These are phyloP conservation scores for Pezicula radicicola DNA, from an alignment of 2,329 filamentous ascomycete species.

Conservation along the genomic window DNA sequence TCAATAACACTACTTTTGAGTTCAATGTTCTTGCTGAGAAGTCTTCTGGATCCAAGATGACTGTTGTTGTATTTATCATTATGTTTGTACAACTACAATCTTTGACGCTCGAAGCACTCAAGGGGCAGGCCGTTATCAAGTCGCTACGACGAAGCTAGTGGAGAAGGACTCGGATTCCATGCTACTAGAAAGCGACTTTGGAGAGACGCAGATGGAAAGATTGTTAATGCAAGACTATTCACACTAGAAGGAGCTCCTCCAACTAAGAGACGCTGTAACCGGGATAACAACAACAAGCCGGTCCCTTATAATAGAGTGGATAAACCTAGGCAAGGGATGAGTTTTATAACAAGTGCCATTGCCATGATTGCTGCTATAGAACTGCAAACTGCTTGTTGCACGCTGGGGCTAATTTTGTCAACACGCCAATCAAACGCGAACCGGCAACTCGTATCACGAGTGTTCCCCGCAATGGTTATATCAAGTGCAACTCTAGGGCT, in stretches of 20 bases:
- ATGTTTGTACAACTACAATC: conserved; percentile 97
- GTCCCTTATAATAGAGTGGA: too few species aligned
- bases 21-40: not conserved
- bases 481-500: too few species aligned
- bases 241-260: conserved; percentile 16
- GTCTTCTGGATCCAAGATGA: conserved; percentile 78
- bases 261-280: conserved; percentile 10
- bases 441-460: too few species aligned
- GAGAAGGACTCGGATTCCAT: conserved; percentile 40
- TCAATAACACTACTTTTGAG: conserved; percentile 19
- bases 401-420: too few species aligned
- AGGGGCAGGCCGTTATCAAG: conserved; percentile 97
- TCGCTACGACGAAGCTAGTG: conserved; percentile 62
- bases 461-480: too few species aligned
- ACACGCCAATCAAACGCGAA: too few species aligned
- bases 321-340: too few species aligned
- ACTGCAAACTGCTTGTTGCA: too few species aligned
- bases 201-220: conserved; percentile 43
- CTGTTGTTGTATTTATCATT: conserved; percentile 96
- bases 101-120: conserved; percentile 89
- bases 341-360: too few species aligned
- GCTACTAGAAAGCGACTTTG: conserved; percentile 47
- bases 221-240: conserved; percentile 38
- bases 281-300: conserved; percentile 9
- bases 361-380: too few species aligned